A percentile compares a stretch with the other conserved stretches of the same genome.
phyloP scores from a whole-genome alignment of 2,329 filamentous ascomycete genomes.

The Ceratocystis papillata region DNA sequence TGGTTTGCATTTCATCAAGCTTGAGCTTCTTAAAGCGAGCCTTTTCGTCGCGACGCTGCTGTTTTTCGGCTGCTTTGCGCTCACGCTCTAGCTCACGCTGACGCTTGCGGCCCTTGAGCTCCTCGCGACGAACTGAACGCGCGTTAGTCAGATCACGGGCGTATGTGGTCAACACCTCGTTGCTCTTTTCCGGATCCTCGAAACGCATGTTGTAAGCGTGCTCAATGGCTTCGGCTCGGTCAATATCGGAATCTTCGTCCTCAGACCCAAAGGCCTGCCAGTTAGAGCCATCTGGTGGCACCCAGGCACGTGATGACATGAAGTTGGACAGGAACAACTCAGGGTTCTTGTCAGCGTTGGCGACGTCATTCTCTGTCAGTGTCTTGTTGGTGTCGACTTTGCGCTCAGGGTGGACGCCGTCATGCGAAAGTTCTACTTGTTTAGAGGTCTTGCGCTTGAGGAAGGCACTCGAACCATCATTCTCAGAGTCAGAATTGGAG shows the following conservation, averaged over 20 bases:
- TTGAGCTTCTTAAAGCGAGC: conserved; percentile 76
- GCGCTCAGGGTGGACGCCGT: conserved; percentile 48
- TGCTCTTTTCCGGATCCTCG: conserved; percentile 78
- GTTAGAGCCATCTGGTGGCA: conserved; percentile 52
- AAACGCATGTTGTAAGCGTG: conserved; percentile 92
- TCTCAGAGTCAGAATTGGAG: conserved; percentile 39
- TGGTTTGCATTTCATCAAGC: conserved; percentile 80
- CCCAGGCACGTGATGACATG: conserved; percentile 83
- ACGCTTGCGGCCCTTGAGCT: conserved; percentile 63
- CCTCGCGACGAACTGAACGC: conserved; percentile 77
- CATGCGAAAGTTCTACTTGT: conserved; percentile 17
- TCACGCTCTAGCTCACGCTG: conserved; percentile 67
- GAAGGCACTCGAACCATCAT: conserved; percentile 29
- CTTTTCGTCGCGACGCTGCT: conserved; percentile 65
- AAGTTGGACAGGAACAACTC: conserved; percentile 93
- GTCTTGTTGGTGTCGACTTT: conserved; percentile 37
- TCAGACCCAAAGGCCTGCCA: conserved; percentile 87
- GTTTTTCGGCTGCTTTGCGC: conserved; percentile 67
- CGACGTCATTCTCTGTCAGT: conserved; percentile 52
- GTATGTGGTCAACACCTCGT: conserved; percentile 79
- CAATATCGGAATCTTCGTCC: conserved; percentile 68
- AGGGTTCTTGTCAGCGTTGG: conserved; percentile 73
- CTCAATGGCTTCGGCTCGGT: conserved; percentile 75
- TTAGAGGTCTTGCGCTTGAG: conserved; percentile 26
- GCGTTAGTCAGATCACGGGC: conserved; percentile 73